phyloP scores from a whole-genome alignment of 768 basidiomycete genomes.

The Boletus patriciae region DNA sequence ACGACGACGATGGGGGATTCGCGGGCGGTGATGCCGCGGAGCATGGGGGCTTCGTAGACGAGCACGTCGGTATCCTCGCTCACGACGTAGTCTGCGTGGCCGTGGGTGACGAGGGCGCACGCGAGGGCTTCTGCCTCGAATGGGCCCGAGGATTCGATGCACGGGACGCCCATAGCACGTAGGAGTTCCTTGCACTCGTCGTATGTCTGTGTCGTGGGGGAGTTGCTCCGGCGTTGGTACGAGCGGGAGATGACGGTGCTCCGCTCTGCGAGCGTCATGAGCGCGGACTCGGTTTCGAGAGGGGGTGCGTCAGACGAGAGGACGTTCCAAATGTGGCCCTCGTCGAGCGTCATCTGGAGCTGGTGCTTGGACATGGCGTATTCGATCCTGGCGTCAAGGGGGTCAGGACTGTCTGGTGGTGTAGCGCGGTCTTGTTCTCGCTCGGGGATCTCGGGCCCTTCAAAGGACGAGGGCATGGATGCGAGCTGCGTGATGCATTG shows the following conservation, averaged over 20 bases:
- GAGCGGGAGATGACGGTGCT: conserved; percentile 62
- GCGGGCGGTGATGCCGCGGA: conserved; percentile 71
- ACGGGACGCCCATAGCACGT: conserved; percentile 79
- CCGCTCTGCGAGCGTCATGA: conserved; percentile 43
- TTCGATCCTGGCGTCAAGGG: conserved; percentile 40
- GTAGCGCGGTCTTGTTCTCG: conserved; percentile 1
- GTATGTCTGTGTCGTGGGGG: conserved; percentile 68
- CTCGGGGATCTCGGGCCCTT: conserved; percentile 14
- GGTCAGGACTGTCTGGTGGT: conserved; percentile 17
- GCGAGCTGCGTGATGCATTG: conserved; percentile 47
- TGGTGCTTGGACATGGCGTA: conserved; percentile 63
- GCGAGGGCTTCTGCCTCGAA: conserved; percentile 89
- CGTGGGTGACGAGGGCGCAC: conserved; percentile 68
- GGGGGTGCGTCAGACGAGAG: conserved; percentile 28
- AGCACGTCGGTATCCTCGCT: conserved; percentile 92
- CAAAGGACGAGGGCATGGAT: conserved; percentile 37
- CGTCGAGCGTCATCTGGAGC: conserved; percentile 56
- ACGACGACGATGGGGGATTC: conserved; percentile 61
- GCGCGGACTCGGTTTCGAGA: conserved; percentile 22
- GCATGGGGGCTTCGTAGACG: conserved; percentile 76
- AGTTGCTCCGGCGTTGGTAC: conserved; percentile 59
- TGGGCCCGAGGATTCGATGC: conserved; percentile 63
- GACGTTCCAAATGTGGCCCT: conserved; percentile 58
- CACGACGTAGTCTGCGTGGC: conserved; percentile 82
- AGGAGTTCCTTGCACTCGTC: conserved; percentile 68